Evolutionary conservation across 1,284 basidiomycete genomes (phyloP), one percentile per base, ranked within the genome.

Genomic region (Austroboletus niveus): DNA sequence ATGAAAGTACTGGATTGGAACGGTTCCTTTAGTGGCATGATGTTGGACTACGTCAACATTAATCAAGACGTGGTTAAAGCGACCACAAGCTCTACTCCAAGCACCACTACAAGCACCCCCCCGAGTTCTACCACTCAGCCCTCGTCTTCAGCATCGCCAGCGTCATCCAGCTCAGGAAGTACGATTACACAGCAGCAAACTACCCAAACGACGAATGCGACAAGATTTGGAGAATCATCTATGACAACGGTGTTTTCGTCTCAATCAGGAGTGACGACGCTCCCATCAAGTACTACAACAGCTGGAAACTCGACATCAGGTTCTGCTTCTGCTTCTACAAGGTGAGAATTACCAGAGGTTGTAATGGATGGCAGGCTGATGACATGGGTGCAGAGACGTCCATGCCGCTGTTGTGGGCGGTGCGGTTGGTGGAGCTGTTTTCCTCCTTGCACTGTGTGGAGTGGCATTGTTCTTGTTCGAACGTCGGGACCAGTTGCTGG

Each of bases 1-100:
- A 62, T 65, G 63, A 64, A 52, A n/a, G 63, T 68, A n/a, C 43
- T 53, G 1, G 51, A 64, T 46, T 67, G 65, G 63, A 48, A 60
- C 22, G 61, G 61, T 4, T 36, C 48, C 7, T 56, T 56, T 40
- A 68, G 65, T 35, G 63, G 57, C 4, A 64, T 64, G 63, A 68
- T 64, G 63, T 31, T 67, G 36, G 63, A 64, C 41, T 67, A 64
- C 47, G 53, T 64, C 31, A 11, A 57, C 30, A 42, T 68, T 9
- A 68, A 60, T 48, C 54, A 64, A 11, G 56, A 54, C 8, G 11
- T 15, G 22, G 63, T 65, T 43, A 2, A 48, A 7, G 45, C 60
- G 11, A 45, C 41, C 8, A 24, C 52, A 5, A 52, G n/a, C n/a
- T 38, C 1, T 60, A 48, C 17, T 17, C 17, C 17, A 17, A 17